Percentiles rank a stretch among this genome's conserved stretches.
phyloP scores from a whole-genome alignment of 768 basidiomycete species.

The Leccinum fibrillosum region DNA sequence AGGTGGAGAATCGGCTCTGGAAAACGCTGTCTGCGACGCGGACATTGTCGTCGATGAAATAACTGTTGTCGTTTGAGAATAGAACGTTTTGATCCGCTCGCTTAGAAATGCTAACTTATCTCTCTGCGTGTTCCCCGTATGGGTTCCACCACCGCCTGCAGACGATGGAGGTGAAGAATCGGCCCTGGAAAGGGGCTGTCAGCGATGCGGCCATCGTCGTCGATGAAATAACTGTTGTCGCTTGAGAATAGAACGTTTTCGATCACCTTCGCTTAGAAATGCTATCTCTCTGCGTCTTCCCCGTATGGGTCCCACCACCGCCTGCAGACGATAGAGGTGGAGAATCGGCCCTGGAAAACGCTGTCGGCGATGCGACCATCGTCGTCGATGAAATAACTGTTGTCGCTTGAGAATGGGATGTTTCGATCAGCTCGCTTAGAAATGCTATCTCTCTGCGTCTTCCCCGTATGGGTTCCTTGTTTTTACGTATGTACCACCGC shows the following conservation, averaged over 20 bases:
- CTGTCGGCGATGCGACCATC: too few species aligned
- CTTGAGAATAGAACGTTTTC: too few species aligned
- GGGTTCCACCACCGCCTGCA: background rate
- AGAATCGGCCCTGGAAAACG: too few species aligned
- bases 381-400: too few species aligned
- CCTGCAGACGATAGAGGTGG: too few species aligned
- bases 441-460: background rate
- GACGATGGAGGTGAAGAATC: slow-evolving; percentile 58
- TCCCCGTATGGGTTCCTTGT: background rate
- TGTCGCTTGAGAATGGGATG: background rate
- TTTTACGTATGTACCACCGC: background rate
- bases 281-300: too few species aligned
- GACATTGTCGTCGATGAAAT: too few species aligned
- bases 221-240: background rate
- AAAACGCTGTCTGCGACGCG: slow-evolving; percentile 20
- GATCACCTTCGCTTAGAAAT: background rate
- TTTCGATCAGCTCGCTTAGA: background rate
- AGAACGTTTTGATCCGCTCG: too few species aligned
- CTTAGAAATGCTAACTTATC: too few species aligned
- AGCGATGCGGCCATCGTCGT: background rate
- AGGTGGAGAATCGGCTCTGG: slow-evolving; percentile 64
- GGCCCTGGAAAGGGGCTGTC: slow-evolving; percentile 41
- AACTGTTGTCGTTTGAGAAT: too few species aligned
- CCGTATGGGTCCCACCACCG: too few species aligned
- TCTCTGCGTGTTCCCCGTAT: too few species aligned